Percentiles rank a stretch among this genome's conserved stretches.
Evolutionary conservation across 1,284 basidiomycete genomes (phyloP).

Genomic region (Sanghuangporus baumii): DNA sequence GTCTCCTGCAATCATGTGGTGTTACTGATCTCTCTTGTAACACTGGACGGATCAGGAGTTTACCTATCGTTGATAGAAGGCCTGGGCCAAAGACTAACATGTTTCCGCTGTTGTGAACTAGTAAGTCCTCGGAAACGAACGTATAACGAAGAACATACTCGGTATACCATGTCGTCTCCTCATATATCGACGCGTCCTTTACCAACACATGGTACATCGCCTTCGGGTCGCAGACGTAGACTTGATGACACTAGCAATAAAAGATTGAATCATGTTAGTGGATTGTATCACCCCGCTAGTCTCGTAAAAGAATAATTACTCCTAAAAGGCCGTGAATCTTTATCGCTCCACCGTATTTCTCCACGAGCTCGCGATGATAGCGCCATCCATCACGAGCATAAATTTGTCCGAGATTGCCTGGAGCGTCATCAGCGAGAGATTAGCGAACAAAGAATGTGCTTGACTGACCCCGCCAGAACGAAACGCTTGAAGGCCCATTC

Average conservation of each 20-base stretch:
- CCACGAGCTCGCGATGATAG: constrained; percentile 16
- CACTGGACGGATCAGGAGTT: background rate
- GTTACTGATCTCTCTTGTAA: background rate
- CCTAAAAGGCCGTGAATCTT: constrained; percentile 17
- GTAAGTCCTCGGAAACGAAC: background rate
- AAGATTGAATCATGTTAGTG: background rate
- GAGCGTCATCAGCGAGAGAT: background rate
- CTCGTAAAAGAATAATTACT: constrained; percentile 2
- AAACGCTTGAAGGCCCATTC: constrained; percentile 12
- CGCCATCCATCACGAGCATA: constrained; percentile 17
- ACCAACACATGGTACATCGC: constrained; percentile 18
- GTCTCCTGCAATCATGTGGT: constrained; percentile 12
- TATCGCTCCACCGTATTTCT: constrained; percentile 17
- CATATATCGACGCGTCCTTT: constrained; percentile 17
- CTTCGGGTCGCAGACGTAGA: constrained; percentile 18
- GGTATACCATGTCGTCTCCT: constrained; percentile 17
- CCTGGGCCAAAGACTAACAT: constrained; percentile 18
- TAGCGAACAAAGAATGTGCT: background rate
- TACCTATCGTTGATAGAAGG: constrained; percentile 17
- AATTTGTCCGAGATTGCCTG: constrained; percentile 17
- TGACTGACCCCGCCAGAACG: constrained; percentile 13
- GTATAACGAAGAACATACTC: constrained; percentile 6
- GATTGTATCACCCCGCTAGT: background rate
- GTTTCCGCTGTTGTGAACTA: constrained; percentile 9
- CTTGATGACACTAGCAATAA: constrained; percentile 12